Evolutionary conservation across 768 basidiomycete genomes (phyloP), one percentile per base, ranked within the genome.

Genomic region (Strobilomyces dryophilus): DNA sequence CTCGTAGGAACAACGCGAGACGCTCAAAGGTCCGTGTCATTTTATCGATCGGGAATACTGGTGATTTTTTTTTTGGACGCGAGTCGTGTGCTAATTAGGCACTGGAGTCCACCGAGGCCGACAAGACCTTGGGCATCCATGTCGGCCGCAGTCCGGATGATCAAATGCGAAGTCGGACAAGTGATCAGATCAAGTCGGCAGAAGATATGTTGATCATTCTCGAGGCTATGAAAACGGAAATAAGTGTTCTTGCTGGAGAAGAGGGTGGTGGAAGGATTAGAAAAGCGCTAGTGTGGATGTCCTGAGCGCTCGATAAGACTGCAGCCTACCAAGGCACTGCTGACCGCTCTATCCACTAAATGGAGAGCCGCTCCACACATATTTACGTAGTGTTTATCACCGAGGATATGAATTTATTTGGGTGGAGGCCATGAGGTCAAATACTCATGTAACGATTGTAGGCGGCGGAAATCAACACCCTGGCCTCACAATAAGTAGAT

Each of bases 111-210:
- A 55, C 7, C 6, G 43, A 51, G 9, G 48, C 8, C n/a, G 21
- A 52, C 15, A 45, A 62, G 18, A 51, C n/a, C 35, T 26, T 20
- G 36, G 50, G 44, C 18, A 1, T 67, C 76, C 2, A 64, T 82
- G 29, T 71, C 73, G 21, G 77, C 79, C 3, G 70, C 73, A 10
- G 61, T 83, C 26, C 78, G 77, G 79, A 81, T 80, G 61, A 73
- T 85, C 57, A 72, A 68, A 14, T 74, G 75, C 40, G 58, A 62
- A 1, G 62, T 71, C 5, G 79, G 78, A 12, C 74, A 81, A 48
- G 56, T 63, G 0, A 71, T 84, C 40, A 63, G 0, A 71, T 84
- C 40, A 45, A 62, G 4, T 68, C 76, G 1, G 68, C 70, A 3
- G 73, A 76, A 12, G 69, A 77, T 5, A 71, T 78, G 4, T 59